phyloP scores from a whole-genome alignment of 495 filamentous ascomycete genomes.

The Oidiodendron maius region DNA sequence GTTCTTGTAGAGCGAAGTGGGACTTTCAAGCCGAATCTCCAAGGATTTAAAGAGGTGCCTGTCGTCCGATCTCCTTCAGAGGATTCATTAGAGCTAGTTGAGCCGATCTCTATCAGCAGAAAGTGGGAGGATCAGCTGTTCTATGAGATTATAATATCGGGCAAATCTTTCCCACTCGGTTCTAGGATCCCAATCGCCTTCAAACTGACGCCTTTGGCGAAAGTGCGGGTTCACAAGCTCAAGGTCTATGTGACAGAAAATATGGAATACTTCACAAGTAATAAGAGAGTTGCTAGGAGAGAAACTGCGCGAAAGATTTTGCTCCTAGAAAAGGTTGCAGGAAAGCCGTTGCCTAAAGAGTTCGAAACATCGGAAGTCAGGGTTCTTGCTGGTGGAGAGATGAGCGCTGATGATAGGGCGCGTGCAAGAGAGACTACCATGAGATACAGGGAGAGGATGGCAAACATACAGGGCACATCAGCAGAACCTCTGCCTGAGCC shows the following conservation, averaged over 20 bases:
- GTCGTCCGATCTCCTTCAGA: conserved; percentile 87
- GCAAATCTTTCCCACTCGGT: conserved; percentile 95
- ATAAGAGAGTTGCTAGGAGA: conserved; percentile 82
- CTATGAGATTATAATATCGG: conserved; percentile 97
- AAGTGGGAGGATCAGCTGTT: conserved; percentile 98
- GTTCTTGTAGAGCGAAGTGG: conserved; percentile 84
- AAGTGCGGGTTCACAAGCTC: conserved; percentile 93
- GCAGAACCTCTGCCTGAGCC: conserved; percentile 39
- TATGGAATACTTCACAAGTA: conserved; percentile 85
- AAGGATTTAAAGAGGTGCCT: conserved; percentile 76
- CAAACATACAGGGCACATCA: conserved; percentile 22
- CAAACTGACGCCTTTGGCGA: conserved; percentile 91
- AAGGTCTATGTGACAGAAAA: conserved; percentile 94
- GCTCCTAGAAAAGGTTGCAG: conserved; percentile 86
- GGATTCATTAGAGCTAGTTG: conserved; percentile 85
- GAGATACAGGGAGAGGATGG: conserved; percentile 32
- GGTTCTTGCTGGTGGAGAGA: conserved; percentile 74
- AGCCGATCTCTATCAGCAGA: conserved; percentile 93
- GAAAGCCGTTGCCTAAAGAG: conserved; percentile 67
- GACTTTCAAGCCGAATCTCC: conserved; percentile 85
- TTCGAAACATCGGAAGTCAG: conserved; percentile 77
- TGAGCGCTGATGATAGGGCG: conserved; percentile 35
- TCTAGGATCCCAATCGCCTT: conserved; percentile 94
- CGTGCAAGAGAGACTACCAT: conserved; percentile 35
- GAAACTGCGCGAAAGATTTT: conserved; percentile 80